Conservation (phyloP, 2,329 filamentous ascomycete genomes). For the Fusarium tuaranense region DNA sequence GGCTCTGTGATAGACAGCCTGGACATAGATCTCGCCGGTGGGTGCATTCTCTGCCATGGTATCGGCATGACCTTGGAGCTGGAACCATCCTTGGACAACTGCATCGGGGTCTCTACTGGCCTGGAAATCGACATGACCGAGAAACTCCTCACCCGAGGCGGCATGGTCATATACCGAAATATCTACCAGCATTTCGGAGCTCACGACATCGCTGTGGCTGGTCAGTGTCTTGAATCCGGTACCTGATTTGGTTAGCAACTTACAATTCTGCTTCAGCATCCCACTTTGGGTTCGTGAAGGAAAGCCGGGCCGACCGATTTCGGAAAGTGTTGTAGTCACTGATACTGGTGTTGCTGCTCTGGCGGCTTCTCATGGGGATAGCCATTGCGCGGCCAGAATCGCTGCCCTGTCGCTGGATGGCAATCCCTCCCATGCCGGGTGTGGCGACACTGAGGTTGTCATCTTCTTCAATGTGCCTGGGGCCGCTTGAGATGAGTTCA, state of each 20-base stretch:
- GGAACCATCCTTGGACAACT: slow-evolving; percentile 86
- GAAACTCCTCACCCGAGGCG: slow-evolving; percentile 85
- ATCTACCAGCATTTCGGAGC: slow-evolving; percentile 89
- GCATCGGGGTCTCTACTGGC: slow-evolving; percentile 74
- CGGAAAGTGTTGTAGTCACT: slow-evolving; percentile 72
- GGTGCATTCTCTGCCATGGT: slow-evolving; percentile 77
- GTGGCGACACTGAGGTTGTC: slow-evolving; percentile 62
- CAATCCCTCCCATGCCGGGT: slow-evolving; percentile 63
- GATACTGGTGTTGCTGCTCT: slow-evolving; percentile 94
- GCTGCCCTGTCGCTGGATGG: slow-evolving; percentile 78
- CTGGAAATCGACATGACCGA: slow-evolving; percentile 89
- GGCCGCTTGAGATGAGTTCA: slow-evolving; percentile 92
- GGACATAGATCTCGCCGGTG: slow-evolving; percentile 90
- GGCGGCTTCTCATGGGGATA: slow-evolving; percentile 95
- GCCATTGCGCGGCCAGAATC: slow-evolving; percentile 88
- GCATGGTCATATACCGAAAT: slow-evolving; percentile 92
- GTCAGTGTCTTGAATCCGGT: slow-evolving; percentile 18
- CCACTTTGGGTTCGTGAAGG: slow-evolving; percentile 90
- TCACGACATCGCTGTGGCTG: slow-evolving; percentile 86
- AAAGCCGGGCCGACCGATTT: slow-evolving; percentile 66
- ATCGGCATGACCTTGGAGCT: slow-evolving; percentile 80
- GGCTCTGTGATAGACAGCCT: slow-evolving; percentile 85
- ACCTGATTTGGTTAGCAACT: slow-evolving; percentile 50
- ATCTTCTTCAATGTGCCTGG: slow-evolving; percentile 73
- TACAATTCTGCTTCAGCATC: slow-evolving; percentile 96